Evolutionary conservation across 2,329 filamentous ascomycete species (phyloP).

Genomic region (Xylariaceae sp.): DNA sequence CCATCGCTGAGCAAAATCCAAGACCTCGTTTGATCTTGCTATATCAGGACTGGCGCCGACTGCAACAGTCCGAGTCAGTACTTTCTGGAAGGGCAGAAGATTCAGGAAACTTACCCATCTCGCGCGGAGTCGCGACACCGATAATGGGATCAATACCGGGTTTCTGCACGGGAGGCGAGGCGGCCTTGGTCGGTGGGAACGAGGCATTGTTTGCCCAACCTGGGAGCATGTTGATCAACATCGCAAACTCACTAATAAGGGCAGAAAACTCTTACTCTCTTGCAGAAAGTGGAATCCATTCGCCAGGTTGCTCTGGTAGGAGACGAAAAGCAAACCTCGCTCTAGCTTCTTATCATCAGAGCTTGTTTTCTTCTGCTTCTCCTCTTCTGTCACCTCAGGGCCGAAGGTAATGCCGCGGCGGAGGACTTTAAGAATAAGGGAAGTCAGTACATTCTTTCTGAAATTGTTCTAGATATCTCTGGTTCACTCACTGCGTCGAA

Average conservation of each 20-base stretch:
- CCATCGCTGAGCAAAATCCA: constrained; percentile 32
- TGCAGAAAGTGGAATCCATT: constrained; percentile 40
- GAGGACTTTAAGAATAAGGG: constrained; percentile 25
- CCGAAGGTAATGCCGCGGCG: constrained; percentile 43
- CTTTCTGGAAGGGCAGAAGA: neutral
- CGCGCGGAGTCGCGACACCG: constrained; percentile 20
- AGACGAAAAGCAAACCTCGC: constrained; percentile 42
- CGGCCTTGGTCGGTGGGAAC: constrained; percentile 12
- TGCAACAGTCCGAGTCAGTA: neutral
- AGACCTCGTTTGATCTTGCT: constrained; percentile 13
- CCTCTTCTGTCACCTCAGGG: constrained; percentile 33
- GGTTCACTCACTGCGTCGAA: constrained; percentile 28
- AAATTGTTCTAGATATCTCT: neutral
- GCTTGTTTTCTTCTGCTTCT: constrained; percentile 24
- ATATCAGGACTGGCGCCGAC: constrained; percentile 25
- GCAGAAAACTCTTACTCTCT: constrained; percentile 24
- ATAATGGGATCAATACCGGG: constrained; percentile 22
- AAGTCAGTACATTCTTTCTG: neutral
- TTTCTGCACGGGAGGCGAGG: neutral
- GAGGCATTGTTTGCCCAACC: constrained; percentile 19
- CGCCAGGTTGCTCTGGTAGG: constrained; percentile 40
- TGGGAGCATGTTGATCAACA: constrained; percentile 28
- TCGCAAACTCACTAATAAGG: neutral
- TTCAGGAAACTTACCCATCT: constrained; percentile 12
- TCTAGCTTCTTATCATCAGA: constrained; percentile 30